Evolutionary conservation across 768 basidiomycete species (phyloP).

Genomic region (Krasilnikovozyma curviuscula): DNA sequence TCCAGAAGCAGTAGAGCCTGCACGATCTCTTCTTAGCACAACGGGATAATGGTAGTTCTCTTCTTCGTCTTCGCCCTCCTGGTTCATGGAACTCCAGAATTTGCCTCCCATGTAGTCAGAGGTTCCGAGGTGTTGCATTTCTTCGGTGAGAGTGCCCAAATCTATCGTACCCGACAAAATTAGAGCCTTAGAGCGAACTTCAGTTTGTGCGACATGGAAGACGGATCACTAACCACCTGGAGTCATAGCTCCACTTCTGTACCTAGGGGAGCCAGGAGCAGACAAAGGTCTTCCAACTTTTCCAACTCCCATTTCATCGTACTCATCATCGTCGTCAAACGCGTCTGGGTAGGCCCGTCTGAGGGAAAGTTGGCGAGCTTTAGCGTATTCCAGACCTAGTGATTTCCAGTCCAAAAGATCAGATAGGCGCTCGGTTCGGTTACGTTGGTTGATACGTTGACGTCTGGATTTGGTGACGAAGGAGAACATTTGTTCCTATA

Average conservation of each 20-base stretch:
- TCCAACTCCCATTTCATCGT: slow-evolving; percentile 43
- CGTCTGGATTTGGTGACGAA: slow-evolving; percentile 44
- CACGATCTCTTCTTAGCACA: slow-evolving; percentile 24
- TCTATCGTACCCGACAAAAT: slow-evolving; percentile 30
- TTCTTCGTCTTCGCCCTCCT: slow-evolving; percentile 66
- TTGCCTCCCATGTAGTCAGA: slow-evolving; percentile 27
- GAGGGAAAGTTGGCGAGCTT: slow-evolving; percentile 76
- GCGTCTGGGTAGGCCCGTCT: slow-evolving; percentile 88
- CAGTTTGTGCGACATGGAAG: background rate
- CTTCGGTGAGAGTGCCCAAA: slow-evolving; percentile 56
- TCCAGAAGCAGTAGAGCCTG: slow-evolving; percentile 41
- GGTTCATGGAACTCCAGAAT: slow-evolving; percentile 31
- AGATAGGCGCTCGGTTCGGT: slow-evolving; percentile 82
- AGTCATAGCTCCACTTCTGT: slow-evolving; percentile 62
- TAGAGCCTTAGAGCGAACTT: background rate
- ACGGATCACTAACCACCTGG: slow-evolving; percentile 36
- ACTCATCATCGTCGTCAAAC: slow-evolving; percentile 44
- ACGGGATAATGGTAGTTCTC: slow-evolving; percentile 28
- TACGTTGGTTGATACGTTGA: slow-evolving; percentile 95
- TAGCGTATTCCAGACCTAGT: slow-evolving; percentile 88
- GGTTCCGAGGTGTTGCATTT: slow-evolving; percentile 76
- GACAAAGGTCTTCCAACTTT: slow-evolving; percentile 43
- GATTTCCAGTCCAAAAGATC: slow-evolving; percentile 97
- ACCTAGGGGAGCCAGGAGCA: slow-evolving; percentile 70
- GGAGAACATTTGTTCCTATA: slow-evolving; percentile 21